A percentile compares a stretch with the other conserved stretches of the same genome.
These are phyloP conservation scores for Starmera caribaea DNA, from an alignment of 805 yeast species.

Conservation along the genomic window DNA sequence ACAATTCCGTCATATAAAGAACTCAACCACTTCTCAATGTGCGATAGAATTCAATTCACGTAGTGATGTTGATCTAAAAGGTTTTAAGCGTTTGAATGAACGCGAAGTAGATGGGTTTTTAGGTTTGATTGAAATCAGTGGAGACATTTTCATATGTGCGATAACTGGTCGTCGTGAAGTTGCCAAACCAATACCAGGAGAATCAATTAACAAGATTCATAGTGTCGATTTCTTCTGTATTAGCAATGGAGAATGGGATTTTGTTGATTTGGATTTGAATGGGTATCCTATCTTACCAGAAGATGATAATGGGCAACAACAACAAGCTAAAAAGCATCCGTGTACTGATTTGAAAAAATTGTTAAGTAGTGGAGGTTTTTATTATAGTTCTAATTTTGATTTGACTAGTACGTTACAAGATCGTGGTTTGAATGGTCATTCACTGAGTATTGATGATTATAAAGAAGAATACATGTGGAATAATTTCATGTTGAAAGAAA, in stretches of 20 bases:
- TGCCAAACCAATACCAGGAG: constrained; percentile 74
- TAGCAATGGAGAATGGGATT: constrained; percentile 71
- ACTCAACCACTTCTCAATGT: constrained; percentile 24
- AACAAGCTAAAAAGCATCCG: constrained; percentile 37
- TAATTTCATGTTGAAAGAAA: constrained; percentile 77
- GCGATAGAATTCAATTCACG: constrained; percentile 40
- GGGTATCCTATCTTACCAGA: constrained; percentile 50
- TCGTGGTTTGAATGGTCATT: constrained; percentile 45
- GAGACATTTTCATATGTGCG: constrained; percentile 63
- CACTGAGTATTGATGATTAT: constrained; percentile 46
- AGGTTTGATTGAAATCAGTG: constrained; percentile 67
- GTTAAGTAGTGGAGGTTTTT: constrained; percentile 80
- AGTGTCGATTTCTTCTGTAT: constrained; percentile 85
- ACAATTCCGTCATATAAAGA: constrained; percentile 32
- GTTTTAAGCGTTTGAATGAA: constrained; percentile 32
- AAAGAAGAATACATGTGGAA: constrained; percentile 97
- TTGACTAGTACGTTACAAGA: constrained; percentile 78
- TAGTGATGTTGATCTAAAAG: constrained; percentile 25
- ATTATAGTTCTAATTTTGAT: constrained; percentile 87
- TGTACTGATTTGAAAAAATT: constrained; percentile 73
- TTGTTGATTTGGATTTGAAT: constrained; percentile 51
- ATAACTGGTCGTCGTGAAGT: constrained; percentile 71
- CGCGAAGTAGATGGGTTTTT: constrained; percentile 56
- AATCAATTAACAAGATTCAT: constrained; percentile 68
- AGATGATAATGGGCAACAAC: constrained; percentile 19